Evolutionary conservation across 768 basidiomycete genomes (phyloP).

Genomic region (Pulveroboletus sp.): DNA sequence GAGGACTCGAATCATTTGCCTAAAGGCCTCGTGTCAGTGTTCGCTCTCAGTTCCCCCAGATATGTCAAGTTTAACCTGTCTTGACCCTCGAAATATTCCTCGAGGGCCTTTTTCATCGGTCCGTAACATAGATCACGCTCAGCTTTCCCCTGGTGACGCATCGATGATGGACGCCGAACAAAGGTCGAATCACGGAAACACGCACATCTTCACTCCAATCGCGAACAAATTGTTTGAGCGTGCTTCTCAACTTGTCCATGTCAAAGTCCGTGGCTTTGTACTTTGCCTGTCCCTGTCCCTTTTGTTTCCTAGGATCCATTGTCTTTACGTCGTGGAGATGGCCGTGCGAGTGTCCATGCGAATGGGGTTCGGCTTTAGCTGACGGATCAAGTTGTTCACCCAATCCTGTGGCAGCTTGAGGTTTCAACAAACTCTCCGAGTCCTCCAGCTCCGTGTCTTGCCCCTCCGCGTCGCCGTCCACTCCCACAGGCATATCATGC

Average conservation of each 20-base stretch:
- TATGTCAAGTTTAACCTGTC: slow-evolving; percentile 42
- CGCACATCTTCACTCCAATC: slow-evolving; percentile 88
- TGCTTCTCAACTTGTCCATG: slow-evolving; percentile 90
- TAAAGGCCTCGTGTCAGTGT: slow-evolving; percentile 15
- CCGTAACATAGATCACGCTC: slow-evolving; percentile 81
- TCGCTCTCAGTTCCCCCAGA: neutral
- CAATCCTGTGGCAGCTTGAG: neutral
- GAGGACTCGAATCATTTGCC: slow-evolving; percentile 65
- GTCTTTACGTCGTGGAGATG: slow-evolving; percentile 15
- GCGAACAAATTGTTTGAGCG: slow-evolving; percentile 87
- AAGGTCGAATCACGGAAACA: neutral
- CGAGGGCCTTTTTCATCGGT: slow-evolving; percentile 77
- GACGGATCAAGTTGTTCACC: slow-evolving; percentile 7
- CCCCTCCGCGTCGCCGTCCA: slow-evolving; percentile 18
- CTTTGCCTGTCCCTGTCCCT: slow-evolving; percentile 15
- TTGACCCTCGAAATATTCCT: slow-evolving; percentile 51
- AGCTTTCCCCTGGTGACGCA: slow-evolving; percentile 51
- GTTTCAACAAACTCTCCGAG: neutral
- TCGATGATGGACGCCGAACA: neutral
- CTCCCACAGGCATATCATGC: slow-evolving; percentile 34
- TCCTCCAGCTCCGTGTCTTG: slow-evolving; percentile 17
- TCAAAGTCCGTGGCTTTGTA: slow-evolving; percentile 66
- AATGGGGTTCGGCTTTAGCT: slow-evolving; percentile 29
- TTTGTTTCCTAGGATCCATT: slow-evolving; percentile 10
- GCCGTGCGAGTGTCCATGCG: slow-evolving; percentile 37